Base-by-base conservation (phyloP, 2,329 filamentous ascomycete species). In the Gliomastix tumulicola region DNA sequence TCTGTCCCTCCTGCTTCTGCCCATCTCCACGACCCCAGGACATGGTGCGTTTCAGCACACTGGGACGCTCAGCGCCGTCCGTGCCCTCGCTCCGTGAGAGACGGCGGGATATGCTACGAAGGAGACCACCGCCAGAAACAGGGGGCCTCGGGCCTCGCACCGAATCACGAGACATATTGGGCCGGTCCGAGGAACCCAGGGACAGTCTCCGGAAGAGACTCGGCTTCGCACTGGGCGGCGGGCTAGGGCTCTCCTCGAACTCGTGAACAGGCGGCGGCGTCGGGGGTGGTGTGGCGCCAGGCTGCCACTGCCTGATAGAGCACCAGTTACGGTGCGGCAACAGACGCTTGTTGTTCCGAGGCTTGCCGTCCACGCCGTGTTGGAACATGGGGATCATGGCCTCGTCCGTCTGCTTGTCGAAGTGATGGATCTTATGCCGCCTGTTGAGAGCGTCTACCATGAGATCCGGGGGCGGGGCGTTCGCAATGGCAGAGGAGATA, bases 251-350 rank as follows among this genome's bases (percentile, higher is more conserved):
- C 21, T 63, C 43, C 27, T 70, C 66, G 41, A 67, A 59, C 32
- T 68, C 61, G 2, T 74, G 68, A 8, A 56, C 60, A 20, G 68
- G 72, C 21, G 68, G 72, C 4, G 86, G 87, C 2, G 83, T 80
- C 4, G 74, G 69, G 1, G 79, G 76, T 11, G 88, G 88, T 2
- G 86, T 94, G 22, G 65, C 68, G 4, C 86, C 87, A 3, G 89
- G 88, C 9, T 77, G 68, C 62, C 94, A 97, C 54, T 85, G 74
- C 36, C 85, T 76, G 49, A 98, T 94, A 4, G 88, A 86, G 57
- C 90, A 97, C 86, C 90, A 98, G 56, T 98, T 98, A 21, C 92
- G 77, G 41, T 92, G 83, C 16, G 89, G 89, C 9, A 97, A 69
- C 3, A 98, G 68, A 41, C 82, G 80, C 51, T 88, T 94, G 58